Evolutionary conservation across 108 stramenopile species (phyloP), one percentile per base, ranked within the genome.

Genomic region (Nannochloropsis gaditana): DNA sequence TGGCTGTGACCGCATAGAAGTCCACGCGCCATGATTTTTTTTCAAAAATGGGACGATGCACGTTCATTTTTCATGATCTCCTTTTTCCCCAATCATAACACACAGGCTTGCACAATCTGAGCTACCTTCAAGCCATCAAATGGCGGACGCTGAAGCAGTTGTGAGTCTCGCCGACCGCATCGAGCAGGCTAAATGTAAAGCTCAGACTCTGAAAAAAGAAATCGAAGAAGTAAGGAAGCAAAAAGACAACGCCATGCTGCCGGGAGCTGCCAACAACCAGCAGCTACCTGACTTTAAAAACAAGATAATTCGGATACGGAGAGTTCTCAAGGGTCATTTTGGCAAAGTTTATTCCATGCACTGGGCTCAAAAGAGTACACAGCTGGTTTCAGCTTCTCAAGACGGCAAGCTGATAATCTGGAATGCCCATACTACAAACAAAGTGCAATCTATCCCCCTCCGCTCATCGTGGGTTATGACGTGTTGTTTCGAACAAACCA

Each of bases 401-500:
- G 99, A 99, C 89, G 99, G 99, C 31, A 99, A 99, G 89, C 90
- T 99, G 21, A 94, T 99, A 21, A 88, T 99, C 47, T 99, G 99
- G 99, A 96, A 99, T 85, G 96, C 96, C 42, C 88, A 94, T 41
- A 94, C 94, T 9, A 95, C 95, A 82, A 95, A 93, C 84, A 98
- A 98, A 44, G 86, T 89, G 10, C 91, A 91, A 84, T 89, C 91
- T 19, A 91, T 99, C 44, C 92, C 95, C 19, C 92, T 99, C 73
- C 94, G 96, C 82, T 96, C 96, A 9, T 94, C 93, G 80, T 99
- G 98, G 94, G 99, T 99, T 15, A 99, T 99, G 99, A 95, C 96
- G 9, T 98, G 98, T 87, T 96, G 95, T 11, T 98, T 96, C 86
- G 99, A 99, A 91, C 97, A 95, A 84, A 91, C 91, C n/a, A 92